These are phyloP conservation scores for Pleurotus djamor DNA, from an alignment of 768 basidiomycete species.

Conservation along the genomic window DNA sequence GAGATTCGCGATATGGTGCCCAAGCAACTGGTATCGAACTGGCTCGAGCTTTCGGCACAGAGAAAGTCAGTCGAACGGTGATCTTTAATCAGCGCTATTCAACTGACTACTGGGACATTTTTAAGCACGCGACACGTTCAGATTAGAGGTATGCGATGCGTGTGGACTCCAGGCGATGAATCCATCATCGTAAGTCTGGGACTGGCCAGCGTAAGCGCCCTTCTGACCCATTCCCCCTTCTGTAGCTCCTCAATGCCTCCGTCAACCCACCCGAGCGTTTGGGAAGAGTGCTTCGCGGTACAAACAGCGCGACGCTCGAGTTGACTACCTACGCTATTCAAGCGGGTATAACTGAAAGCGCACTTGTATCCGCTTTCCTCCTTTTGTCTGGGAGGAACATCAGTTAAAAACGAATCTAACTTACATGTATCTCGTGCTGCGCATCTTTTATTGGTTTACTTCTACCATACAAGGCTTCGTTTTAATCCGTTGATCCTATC, in stretches of 20 bases:
- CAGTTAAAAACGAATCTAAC: constrained; percentile 34
- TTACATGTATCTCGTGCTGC: not conserved
- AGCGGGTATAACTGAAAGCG: constrained; percentile 48
- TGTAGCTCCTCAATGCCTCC: constrained; percentile 46
- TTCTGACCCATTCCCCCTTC: not conserved
- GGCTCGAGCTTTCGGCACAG: constrained; percentile 53
- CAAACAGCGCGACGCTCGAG: constrained; percentile 47
- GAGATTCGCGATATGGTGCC: constrained; percentile 50
- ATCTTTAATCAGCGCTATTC: not conserved
- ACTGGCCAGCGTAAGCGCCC: not conserved
- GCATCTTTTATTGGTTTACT: not conserved
- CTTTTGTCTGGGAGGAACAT: constrained; percentile 64
- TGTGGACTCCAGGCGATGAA: constrained; percentile 54
- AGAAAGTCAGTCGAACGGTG: constrained; percentile 12
- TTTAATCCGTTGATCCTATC: no score
- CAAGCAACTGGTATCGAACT: constrained; percentile 48
- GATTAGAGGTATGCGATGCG: constrained; percentile 45
- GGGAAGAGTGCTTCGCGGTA: constrained; percentile 44
- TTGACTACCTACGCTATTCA: constrained; percentile 55
- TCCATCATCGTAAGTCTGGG: constrained; percentile 46
- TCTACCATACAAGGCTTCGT: no score
- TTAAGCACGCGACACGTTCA: constrained; percentile 49
- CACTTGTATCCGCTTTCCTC: constrained; percentile 50
- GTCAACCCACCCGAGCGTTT: constrained; percentile 35
- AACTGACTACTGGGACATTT: not conserved